Evolutionary conservation across 2,329 filamentous ascomycete genomes (phyloP), one percentile per base, ranked within the genome.

Genomic region (Pestalotiopsis sp.): DNA sequence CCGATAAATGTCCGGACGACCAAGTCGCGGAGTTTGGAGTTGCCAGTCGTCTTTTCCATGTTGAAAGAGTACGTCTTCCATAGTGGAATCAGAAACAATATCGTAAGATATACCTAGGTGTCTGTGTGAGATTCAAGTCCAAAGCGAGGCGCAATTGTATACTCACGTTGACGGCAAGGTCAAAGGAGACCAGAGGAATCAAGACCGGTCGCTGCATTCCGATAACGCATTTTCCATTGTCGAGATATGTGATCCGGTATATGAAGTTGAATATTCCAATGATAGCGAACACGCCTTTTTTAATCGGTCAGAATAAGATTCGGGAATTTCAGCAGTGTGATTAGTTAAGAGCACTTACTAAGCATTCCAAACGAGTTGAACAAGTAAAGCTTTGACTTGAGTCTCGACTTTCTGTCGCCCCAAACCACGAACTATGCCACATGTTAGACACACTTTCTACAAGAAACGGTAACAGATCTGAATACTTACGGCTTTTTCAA

Each of bases 291-390:
- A 84, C 67, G 11, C 72, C 82, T 84, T 58, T 12, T n/a, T 52
- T 9, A 7, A 4, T 52, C 27, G 6, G 45, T 52, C 17, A 52
- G 45, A n/a, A 52, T 7, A 4, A 52, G 9, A n/a, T 4, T 52
- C 17, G 17, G 7, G 17, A 3, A 9, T 52, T n/a, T 20, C 14
- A 31, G 6, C 4, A 31, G 17, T 7, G 45, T 20, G 45, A 3
- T n/a, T 9, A 4, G 1, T n/a, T 2, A 3, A 52, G 17, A n/a
- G 7, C 2, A 68, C 78, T 61, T 71, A 85, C 84, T 76, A 0
- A 87, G 76, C 83, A 91, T 88, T 36, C 86, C 87, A 58, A 89
- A 84, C 4, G 86, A 86, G 76, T 91, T 91, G 79, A 90, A 87
- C 0, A 89, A 73, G 74, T 90, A 91, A 1, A 91, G 77, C 71